Evolutionary conservation across 2,329 filamentous ascomycete genomes (phyloP), one percentile per base, ranked within the genome.

Genomic region (Colletotrichum navitas): DNA sequence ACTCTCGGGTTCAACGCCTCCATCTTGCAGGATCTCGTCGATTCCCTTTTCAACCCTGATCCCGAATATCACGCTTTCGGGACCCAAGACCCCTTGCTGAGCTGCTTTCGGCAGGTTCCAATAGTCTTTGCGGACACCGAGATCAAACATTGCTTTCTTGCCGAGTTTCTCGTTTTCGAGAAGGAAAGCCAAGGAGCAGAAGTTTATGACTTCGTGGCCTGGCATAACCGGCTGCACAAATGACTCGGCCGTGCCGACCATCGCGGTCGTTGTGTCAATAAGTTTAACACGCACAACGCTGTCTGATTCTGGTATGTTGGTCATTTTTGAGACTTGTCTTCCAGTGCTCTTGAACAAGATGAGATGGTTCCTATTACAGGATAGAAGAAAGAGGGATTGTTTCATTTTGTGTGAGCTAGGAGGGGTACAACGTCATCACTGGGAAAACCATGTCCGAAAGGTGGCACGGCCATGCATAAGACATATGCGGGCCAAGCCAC

Each of bases 141-240:
- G 61, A 32, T 75, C 74, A 11, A 75, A 75, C 45, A 75, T 10
- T 1, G 52, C 69, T 39, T 51, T 72, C 32, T 69, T 72, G 2
- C 65, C 69, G 14, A 74, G 62, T 3, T 36, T 41, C 24, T 75
- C 72, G 52, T 71, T 71, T 52, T 75, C 74, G 0, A 75, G 36
- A 4, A 75, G 59, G 34, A 75, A 75, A 14, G 73, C 67, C 4
- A 75, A 60, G 1, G 73, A 73, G 5, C 64, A 69, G 14, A 75
- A 68, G 36, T 75, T 75, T n/a, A 75, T 65, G 34, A 69, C 52
- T 29, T 75, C 73, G 32, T 75, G 74, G 21, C 74, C 74, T 14
- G 61, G 21, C 3, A 74, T 71, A 2, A 62, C 63, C 5, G 74
- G 74, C 29, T 68, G 64, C 2, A 74, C 72, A 18, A 75, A 75